Evolutionary conservation across 2,329 filamentous ascomycete genomes (phyloP).

Genomic region (Neoascochyta sp.): DNA sequence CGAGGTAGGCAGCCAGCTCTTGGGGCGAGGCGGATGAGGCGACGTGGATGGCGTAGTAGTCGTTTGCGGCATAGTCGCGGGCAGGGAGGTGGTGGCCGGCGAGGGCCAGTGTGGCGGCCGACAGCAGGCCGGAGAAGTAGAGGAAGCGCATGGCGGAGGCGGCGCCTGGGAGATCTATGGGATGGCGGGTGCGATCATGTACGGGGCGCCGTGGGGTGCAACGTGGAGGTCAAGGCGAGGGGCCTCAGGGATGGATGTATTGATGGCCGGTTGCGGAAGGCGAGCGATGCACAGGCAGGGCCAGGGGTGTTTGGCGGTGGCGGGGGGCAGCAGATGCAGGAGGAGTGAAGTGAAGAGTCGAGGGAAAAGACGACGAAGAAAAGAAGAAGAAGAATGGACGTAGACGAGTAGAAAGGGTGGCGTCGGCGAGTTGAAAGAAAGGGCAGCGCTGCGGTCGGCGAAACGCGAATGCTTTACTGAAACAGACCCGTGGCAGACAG

Average conservation of each 20-base stretch:
- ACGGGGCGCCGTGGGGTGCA: constrained; percentile 2
- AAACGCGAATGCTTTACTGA: no score
- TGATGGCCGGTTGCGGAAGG: constrained; percentile 17
- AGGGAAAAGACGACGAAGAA: no score
- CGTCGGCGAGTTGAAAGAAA: no score
- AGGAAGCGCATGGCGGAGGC: constrained; percentile 40
- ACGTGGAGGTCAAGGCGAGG: background rate
- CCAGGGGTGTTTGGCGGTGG: constrained; percentile 2
- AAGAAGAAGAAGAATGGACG: no score
- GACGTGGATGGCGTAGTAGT: constrained; percentile 92
- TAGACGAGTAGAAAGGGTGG: no score
- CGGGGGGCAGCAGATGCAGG: no score
- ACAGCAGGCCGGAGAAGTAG: constrained; percentile 44
- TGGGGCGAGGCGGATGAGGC: constrained; percentile 61
- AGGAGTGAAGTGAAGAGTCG: no score
- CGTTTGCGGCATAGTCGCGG: constrained; percentile 73
- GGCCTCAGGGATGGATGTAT: constrained; percentile 1
- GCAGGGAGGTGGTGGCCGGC: constrained; percentile 43
- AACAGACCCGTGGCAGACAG: no score
- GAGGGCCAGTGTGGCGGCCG: constrained; percentile 31
- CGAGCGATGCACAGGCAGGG: constrained; percentile 5
- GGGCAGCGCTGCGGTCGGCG: no score
- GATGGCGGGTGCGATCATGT: constrained; percentile 17
- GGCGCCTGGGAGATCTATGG: constrained; percentile 3
- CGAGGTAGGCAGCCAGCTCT: constrained; percentile 68